Evolutionary conservation across 1,139 yeast species (phyloP).

Genomic region (Pichia sp.): DNA sequence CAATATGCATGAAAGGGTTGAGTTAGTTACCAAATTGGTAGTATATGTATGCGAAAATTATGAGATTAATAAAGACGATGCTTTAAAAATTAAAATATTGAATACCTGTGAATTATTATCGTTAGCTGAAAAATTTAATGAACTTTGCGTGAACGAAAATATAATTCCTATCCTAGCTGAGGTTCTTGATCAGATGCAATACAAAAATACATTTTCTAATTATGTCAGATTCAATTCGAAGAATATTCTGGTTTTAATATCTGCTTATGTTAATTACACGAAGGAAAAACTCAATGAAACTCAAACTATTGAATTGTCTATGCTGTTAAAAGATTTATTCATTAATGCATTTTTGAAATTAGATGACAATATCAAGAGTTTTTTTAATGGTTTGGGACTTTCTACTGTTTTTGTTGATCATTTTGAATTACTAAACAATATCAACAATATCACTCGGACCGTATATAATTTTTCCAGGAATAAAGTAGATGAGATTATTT

Average conservation of each 20-base stretch:
- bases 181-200: conserved; percentile 1
- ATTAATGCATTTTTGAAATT: conserved; percentile 19
- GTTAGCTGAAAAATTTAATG: conserved; percentile 35
- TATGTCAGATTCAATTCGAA: conserved; percentile 2
- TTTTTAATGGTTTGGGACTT: conserved; percentile 13
- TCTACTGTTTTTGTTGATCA: conserved; percentile 22
- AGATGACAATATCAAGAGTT: conserved; percentile 21
- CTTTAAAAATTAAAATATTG: conserved; percentile 35
- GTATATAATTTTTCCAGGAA: conserved; percentile 8
- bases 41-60: conserved; percentile 45
- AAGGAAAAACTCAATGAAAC: conserved; percentile 5
- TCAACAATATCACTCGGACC: conserved; percentile 19
- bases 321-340: conserved; percentile 17
- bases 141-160: conserved; percentile 4
- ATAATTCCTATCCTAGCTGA: conserved; percentile 4
- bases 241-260: conserved; percentile 6
- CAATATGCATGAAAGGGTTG: conserved; percentile 39
- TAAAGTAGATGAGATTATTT: not conserved
- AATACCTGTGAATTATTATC: conserved; percentile 51
- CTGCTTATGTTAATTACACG: conserved; percentile 2
- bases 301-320: conserved; percentile 6
- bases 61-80: conserved; percentile 19
- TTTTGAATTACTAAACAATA: conserved; percentile 17
- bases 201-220: not conserved
- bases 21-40: conserved; percentile 38